Evolutionary conservation across 2,329 filamentous ascomycete genomes (phyloP).

Genomic region (Chrysoporthe austroafricana): DNA sequence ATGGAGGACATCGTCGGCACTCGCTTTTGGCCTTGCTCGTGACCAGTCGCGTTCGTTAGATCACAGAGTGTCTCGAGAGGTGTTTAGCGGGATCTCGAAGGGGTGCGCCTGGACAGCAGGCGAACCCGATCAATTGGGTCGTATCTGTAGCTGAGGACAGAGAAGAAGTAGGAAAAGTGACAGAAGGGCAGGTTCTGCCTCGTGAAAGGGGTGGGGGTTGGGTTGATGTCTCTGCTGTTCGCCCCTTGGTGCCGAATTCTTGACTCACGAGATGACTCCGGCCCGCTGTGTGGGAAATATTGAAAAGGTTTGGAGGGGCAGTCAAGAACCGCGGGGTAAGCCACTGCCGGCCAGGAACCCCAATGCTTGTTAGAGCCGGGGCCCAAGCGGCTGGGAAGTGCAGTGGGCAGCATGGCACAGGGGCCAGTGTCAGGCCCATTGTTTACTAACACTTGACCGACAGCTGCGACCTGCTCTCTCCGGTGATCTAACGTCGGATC

Average conservation of each 20-base stretch:
- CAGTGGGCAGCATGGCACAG: not conserved
- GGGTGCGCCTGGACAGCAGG: not conserved
- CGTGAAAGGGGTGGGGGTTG: not conserved
- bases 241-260: constrained; percentile 9
- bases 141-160: not conserved
- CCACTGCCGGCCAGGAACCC: constrained; percentile 3
- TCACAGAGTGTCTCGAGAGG: not conserved
- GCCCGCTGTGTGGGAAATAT: constrained; percentile 8
- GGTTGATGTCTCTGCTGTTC: constrained; percentile 5
- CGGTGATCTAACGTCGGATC: constrained; percentile 1
- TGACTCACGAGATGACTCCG: constrained; percentile 29
- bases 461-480: not conserved
- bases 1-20: constrained; percentile 68
- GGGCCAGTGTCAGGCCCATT: constrained; percentile 4
- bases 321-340: constrained; percentile 26
- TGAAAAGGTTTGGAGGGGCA: constrained; percentile 28
- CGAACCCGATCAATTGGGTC: not conserved
- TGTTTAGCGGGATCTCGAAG: not conserved
- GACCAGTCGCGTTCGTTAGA: constrained; percentile 6
- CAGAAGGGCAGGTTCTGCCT: not conserved
- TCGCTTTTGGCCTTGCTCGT: constrained; percentile 17
- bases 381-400: constrained; percentile 2
- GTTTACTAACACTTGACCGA: constrained; percentile 11
- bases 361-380: not conserved
- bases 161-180: not conserved